Percentiles rank a stretch among this genome's conserved stretches.
Conservation (phyloP, 148 eudicot genomes). For the Talinum fruticosum region DNA sequence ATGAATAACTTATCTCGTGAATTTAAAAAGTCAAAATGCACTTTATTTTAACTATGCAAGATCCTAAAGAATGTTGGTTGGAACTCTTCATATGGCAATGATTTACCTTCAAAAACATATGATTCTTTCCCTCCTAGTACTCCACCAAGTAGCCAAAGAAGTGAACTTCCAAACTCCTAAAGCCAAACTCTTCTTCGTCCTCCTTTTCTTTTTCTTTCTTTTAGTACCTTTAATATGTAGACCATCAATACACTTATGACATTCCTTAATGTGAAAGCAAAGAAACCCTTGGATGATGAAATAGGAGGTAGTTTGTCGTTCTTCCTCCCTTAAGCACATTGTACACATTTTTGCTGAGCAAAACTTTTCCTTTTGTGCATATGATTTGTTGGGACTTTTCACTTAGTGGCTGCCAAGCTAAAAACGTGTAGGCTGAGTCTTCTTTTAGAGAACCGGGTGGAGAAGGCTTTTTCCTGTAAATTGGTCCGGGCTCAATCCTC, state of each 20-base stretch:
- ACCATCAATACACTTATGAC: not conserved
- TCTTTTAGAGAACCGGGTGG: too few relatives aligned
- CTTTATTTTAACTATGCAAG: not conserved
- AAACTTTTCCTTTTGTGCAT: not conserved
- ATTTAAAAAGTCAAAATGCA: not conserved
- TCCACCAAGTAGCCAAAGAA: not conserved
- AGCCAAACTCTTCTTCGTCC: not conserved
- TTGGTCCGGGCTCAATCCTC: too few relatives aligned
- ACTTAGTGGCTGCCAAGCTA: not conserved
- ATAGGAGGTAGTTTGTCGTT: not conserved
- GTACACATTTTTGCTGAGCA: not conserved
- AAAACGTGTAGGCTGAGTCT: too few relatives aligned
- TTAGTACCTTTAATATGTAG: too few relatives aligned
- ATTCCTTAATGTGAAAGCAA: not conserved
- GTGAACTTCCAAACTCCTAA: not conserved
- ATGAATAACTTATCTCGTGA: not conserved
- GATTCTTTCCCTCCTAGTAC: not conserved
- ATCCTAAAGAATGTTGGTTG: not conserved
- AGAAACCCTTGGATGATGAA: not conserved
- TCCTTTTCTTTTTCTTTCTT: too few relatives aligned
- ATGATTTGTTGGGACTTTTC: not conserved
- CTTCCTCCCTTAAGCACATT: too few relatives aligned
- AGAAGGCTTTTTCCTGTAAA: too few relatives aligned
- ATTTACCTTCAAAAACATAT: not conserved
- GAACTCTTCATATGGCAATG: not conserved